Conservation (phyloP, 805 yeast species). For the Lipomyces kockii region DNA sequence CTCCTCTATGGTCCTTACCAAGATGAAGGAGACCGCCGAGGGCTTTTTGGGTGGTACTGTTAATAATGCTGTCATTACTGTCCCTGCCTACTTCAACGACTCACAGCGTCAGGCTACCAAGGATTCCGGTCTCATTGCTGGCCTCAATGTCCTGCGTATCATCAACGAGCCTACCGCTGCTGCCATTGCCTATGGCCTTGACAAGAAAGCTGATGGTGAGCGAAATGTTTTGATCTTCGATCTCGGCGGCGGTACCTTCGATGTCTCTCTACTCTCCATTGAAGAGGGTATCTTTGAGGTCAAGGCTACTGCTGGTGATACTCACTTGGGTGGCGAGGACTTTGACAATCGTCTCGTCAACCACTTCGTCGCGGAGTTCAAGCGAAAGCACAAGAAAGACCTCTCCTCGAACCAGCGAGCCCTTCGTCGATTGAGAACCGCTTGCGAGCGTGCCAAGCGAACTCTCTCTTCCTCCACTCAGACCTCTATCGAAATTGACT, state of each 20-base stretch:
- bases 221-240: constrained; percentile 91
- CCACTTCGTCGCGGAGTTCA: constrained; percentile 93
- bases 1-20: constrained; percentile 87
- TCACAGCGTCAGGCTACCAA: constrained; percentile 98
- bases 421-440: constrained; percentile 96
- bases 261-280: constrained; percentile 89
- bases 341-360: constrained; percentile 95
- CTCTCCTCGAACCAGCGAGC: constrained; percentile 93
- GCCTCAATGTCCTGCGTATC: constrained; percentile 90
- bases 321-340: constrained; percentile 98
- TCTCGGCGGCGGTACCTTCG: constrained; percentile 99
- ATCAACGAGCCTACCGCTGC: constrained; percentile 99
- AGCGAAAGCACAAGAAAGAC: constrained; percentile 97
- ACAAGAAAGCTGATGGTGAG: constrained; percentile 68
- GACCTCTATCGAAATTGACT: constrained; percentile 93
- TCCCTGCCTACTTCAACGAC: constrained; percentile 96
- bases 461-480: constrained; percentile 95
- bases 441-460: constrained; percentile 99
- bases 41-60: constrained; percentile 82
- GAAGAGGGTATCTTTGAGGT: constrained; percentile 97
- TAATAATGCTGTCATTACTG: constrained; percentile 92
- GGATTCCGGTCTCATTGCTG: constrained; percentile 97
- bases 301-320: constrained; percentile 91
- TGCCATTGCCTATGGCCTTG: constrained; percentile 97
- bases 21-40: constrained; percentile 95